These are phyloP conservation scores for Pyracantha coccinea DNA, from an alignment of 331 rosid species.

Conservation along the genomic window DNA sequence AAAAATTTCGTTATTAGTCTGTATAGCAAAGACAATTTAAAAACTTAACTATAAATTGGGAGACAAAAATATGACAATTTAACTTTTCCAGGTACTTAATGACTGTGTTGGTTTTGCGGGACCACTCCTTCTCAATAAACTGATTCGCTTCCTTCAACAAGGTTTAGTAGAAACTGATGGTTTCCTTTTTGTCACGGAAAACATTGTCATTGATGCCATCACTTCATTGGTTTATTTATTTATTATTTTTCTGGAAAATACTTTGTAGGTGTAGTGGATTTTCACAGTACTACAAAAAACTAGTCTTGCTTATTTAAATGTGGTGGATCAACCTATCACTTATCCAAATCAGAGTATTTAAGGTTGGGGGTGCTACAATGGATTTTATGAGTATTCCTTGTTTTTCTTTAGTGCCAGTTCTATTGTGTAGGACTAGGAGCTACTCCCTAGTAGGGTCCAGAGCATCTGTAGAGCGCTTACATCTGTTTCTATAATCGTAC, in stretches of 20 bases:
- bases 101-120: conserved; percentile 86
- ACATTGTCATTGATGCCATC: not conserved
- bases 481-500: not conserved
- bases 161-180: conserved; percentile 35
- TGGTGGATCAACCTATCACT: not conserved
- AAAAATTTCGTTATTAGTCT: not conserved
- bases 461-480: not conserved
- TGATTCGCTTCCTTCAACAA: conserved; percentile 80
- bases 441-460: not conserved
- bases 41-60: not conserved
- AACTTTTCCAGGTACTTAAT: conserved; percentile 59
- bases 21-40: not conserved
- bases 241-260: not conserved
- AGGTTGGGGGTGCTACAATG: not conserved
- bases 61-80: not conserved
- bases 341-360: not conserved
- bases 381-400: not conserved
- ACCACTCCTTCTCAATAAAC: conserved; percentile 93
- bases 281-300: not conserved
- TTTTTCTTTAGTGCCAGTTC: not conserved
- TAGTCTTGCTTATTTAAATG: not conserved
- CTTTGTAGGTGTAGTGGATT: not conserved
- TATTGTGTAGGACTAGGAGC: not conserved
- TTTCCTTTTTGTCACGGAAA: not conserved
- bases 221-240: not conserved